A percentile compares a stretch with the other conserved stretches of the same genome.
Evolutionary conservation across 345 rosid species (phyloP).

Genomic region (Moricandia arvensis): DNA sequence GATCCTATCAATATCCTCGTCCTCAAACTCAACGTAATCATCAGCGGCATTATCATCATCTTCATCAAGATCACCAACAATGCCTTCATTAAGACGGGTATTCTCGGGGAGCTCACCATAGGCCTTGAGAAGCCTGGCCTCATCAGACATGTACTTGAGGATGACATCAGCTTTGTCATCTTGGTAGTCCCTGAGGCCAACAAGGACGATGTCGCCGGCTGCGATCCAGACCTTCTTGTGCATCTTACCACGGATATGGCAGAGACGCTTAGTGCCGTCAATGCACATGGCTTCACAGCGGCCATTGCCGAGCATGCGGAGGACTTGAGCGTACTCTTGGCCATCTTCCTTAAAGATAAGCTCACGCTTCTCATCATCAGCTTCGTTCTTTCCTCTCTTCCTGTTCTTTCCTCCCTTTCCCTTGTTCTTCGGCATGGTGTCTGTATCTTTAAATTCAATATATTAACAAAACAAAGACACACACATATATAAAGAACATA

Average conservation of each 20-base stretch:
- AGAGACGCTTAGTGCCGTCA: slow-evolving; percentile 64
- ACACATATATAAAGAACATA: not conserved
- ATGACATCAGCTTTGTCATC: slow-evolving; percentile 86
- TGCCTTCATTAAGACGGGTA: slow-evolving; percentile 65
- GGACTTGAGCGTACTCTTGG: slow-evolving; percentile 70
- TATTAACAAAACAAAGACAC: not conserved
- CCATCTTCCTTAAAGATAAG: slow-evolving; percentile 75
- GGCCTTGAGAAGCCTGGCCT: slow-evolving; percentile 68
- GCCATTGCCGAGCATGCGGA: slow-evolving; percentile 76
- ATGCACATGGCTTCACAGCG: slow-evolving; percentile 68
- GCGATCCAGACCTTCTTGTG: slow-evolving; percentile 88
- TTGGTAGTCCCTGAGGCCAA: slow-evolving; percentile 76
- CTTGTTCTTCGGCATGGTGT: slow-evolving; percentile 74
- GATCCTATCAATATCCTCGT: slow-evolving; percentile 78
- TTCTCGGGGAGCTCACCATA: slow-evolving; percentile 73
- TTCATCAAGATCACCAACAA: slow-evolving; percentile 61
- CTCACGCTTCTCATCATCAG: slow-evolving; percentile 74
- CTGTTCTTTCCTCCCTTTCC: slow-evolving; percentile 88
- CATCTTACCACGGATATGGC: slow-evolving; percentile 84
- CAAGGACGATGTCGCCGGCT: slow-evolving; percentile 73
- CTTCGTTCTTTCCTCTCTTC: slow-evolving; percentile 86
- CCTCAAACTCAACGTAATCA: slow-evolving; percentile 73
- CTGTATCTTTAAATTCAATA: slow-evolving; percentile 10
- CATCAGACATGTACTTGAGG: slow-evolving; percentile 73
- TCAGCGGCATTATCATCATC: slow-evolving; percentile 58